Evolutionary conservation across 257 asterid species (phyloP).

Genomic region (Haberlea rhodopensis): DNA sequence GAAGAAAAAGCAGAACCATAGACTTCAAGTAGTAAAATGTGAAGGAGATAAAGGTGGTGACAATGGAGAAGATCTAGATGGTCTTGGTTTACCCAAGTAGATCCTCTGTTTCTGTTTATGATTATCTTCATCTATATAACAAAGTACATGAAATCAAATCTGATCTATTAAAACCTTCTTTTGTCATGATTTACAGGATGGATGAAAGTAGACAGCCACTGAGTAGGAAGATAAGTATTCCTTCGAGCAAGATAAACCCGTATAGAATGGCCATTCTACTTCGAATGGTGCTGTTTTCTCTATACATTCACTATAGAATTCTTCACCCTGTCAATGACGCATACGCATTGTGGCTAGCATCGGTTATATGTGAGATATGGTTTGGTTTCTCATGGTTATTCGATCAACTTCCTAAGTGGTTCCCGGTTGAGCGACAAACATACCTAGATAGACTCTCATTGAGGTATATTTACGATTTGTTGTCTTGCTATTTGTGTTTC

Average conservation of each 20-base stretch:
- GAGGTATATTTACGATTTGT: conserved; percentile 39
- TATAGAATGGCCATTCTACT: conserved; percentile 69
- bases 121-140: neutral
- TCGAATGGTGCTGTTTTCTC: conserved; percentile 57
- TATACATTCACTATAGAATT: conserved; percentile 76
- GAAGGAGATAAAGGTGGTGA: conserved; percentile 55
- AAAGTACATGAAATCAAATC: neutral
- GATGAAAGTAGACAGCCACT: conserved; percentile 94
- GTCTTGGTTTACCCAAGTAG: conserved; percentile 79
- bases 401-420: conserved; percentile 86
- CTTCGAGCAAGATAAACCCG: conserved; percentile 82
- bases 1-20: conserved; percentile 75
- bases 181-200: conserved; percentile 47
- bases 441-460: conserved; percentile 74
- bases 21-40: conserved; percentile 80
- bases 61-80: conserved; percentile 60
- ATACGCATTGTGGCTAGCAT: conserved; percentile 73
- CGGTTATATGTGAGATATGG: conserved; percentile 87
- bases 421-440: conserved; percentile 70
- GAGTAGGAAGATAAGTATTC: conserved; percentile 71
- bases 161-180: neutral
- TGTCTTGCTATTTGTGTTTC: conserved; percentile 10
- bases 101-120: conserved; percentile 28
- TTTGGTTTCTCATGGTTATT: conserved; percentile 86
- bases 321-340: conserved; percentile 76